Base-by-base conservation (phyloP, 345 rosid species). In the Ailanthus altissimus region DNA sequence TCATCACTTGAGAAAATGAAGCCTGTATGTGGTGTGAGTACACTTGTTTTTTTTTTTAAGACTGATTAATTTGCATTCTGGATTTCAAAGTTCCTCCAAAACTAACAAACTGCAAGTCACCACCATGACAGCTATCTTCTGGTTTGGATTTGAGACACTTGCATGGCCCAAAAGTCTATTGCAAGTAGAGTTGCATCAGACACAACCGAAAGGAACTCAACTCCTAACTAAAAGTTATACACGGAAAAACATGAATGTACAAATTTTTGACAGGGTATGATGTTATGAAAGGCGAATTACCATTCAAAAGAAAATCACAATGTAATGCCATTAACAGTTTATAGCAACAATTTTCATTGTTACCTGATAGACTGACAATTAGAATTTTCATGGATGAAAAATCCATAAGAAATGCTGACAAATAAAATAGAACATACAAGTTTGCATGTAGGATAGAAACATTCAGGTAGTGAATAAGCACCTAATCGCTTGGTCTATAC, bases 61-160 rank as follows among this genome's bases (percentile, higher is more conserved):
- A 18, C 64, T 42, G 10, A 63, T 21, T 46, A 43, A 69, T 67
- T 61, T 74, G 47, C 56, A 68, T 56, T 23, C 26, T 28, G 63
- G 61, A 12, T 32, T 40, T 28, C 62, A 60, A 32, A 59, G 49
- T 53, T 54, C 62, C 49, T 77, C 46, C 57, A 57, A 43, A 72
- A 61, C 59, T 23, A 16, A 49, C 67, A 73, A 67, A 75, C 54
- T 73, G 76, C 46, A 18, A 75, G 49, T 32, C 54, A 76, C 62
- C 45, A 72, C 43, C 73, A 76, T 46, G 78, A 78, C 58, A 76
- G 72, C 79, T 23, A 73, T 74, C 14, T 46, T 76, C 70, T 84
- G 77, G 75, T 81, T 79, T 79, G 69, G 60, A 81, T 61, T 74
- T 70, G 59, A 73, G 79, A 79, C 67, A 74, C 61, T 38, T 53